Conservation (phyloP, 1,284 basidiomycete genomes). For the Malassezia sympodialis region DNA sequence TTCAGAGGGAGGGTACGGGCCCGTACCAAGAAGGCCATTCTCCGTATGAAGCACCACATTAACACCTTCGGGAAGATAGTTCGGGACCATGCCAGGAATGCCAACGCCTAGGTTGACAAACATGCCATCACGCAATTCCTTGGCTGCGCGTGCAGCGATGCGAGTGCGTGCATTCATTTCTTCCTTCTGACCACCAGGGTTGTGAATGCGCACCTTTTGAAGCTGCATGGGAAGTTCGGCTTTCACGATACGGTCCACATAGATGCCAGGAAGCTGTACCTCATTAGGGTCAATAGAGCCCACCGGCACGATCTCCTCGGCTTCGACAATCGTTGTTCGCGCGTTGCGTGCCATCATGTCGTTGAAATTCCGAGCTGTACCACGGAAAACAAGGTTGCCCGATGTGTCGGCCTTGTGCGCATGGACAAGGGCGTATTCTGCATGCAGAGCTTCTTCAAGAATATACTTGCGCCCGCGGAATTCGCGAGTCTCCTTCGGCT, state of each 20-base stretch:
- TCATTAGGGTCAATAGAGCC: slow-evolving; percentile 33
- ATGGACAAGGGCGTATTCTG: slow-evolving; percentile 76
- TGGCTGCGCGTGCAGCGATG: slow-evolving; percentile 36
- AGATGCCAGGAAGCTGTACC: slow-evolving; percentile 41
- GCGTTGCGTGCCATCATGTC: slow-evolving; percentile 43
- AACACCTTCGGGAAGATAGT: slow-evolving; percentile 38
- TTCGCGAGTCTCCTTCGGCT: slow-evolving; percentile 57
- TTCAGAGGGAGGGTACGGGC: slow-evolving; percentile 34
- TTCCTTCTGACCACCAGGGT: slow-evolving; percentile 17
- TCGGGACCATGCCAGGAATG: slow-evolving; percentile 42
- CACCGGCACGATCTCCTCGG: slow-evolving; percentile 40
- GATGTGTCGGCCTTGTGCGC: slow-evolving; percentile 90
- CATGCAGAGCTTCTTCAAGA: slow-evolving; percentile 74
- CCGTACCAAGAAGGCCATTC: slow-evolving; percentile 45
- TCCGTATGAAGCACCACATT: slow-evolving; percentile 38
- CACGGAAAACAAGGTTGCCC: slow-evolving; percentile 50
- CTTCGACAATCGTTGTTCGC: slow-evolving; percentile 40
- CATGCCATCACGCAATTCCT: slow-evolving; percentile 39
- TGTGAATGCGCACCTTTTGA: slow-evolving; percentile 32
- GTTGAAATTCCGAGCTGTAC: slow-evolving; percentile 41
- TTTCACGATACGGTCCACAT: slow-evolving; percentile 38
- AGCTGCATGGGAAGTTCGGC: slow-evolving; percentile 28
- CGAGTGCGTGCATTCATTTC: slow-evolving; percentile 23
- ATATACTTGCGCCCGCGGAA: slow-evolving; percentile 76
- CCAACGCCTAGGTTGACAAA: slow-evolving; percentile 45